Conservation (phyloP, 352 stramenopile genomes). For the Globisporangium okanoganense region DNA sequence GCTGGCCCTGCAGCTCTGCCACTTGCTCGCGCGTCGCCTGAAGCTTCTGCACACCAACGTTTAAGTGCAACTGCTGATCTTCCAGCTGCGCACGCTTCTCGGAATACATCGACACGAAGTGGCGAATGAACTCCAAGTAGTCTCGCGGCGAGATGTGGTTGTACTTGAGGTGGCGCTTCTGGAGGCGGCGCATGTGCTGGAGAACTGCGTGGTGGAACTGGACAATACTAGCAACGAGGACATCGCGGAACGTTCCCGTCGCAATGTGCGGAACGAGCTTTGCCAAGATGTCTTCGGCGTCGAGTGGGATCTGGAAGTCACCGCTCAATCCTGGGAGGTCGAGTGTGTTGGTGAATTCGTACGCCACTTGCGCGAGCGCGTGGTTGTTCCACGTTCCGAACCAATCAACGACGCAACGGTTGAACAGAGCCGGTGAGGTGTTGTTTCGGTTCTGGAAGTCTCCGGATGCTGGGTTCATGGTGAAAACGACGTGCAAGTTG, state of each 20-base stretch:
- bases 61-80: constrained; percentile 97
- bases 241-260: constrained; percentile 69
- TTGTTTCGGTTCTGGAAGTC: constrained; percentile 97
- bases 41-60: constrained; percentile 98
- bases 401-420: constrained; percentile 99
- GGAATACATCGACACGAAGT: constrained; percentile 90
- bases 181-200: constrained; percentile 79
- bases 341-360: constrained; percentile 95
- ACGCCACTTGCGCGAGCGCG: constrained; percentile 97
- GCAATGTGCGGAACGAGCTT: constrained; percentile 69
- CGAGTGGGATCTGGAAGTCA: constrained; percentile 46
- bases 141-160: constrained; percentile 91
- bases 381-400: constrained; percentile 99
- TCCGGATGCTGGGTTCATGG: constrained; percentile 98
- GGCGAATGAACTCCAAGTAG: constrained; percentile 91
- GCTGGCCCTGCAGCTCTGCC: constrained; percentile 81
- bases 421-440: constrained; percentile 99
- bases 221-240: constrained; percentile 80
- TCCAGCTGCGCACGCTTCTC: constrained; percentile 91
- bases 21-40: constrained; percentile 98
- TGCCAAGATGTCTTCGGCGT: constrained; percentile 46
- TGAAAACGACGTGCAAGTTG: constrained; percentile 99
- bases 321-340: constrained; percentile 90
- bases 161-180: constrained; percentile 85
- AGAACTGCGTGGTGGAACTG: constrained; percentile 87